Percentiles rank a stretch among this genome's conserved stretches.
Evolutionary conservation across 2,329 filamentous ascomycete species (phyloP).

Genomic region (Colletotrichum acutatum): DNA sequence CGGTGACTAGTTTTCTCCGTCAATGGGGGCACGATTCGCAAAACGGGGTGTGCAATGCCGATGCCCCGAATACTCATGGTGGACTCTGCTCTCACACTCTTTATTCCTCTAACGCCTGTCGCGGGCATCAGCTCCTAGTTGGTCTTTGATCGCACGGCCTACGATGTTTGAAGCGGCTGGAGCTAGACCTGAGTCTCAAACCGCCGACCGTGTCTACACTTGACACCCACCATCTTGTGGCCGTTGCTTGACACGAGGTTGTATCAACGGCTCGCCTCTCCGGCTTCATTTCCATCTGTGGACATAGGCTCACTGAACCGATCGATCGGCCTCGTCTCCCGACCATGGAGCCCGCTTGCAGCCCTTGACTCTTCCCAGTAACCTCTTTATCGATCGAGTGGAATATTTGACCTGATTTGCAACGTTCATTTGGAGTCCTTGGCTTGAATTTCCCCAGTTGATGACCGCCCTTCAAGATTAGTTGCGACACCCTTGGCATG

Average conservation of each 20-base stretch:
- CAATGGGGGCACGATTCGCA: constrained; percentile 8
- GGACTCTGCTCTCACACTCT: background rate
- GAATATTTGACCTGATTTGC: constrained; percentile 9
- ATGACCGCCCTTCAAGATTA: constrained; percentile 20
- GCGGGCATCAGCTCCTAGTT: constrained; percentile 1
- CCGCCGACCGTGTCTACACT: constrained; percentile 15
- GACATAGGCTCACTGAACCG: constrained; percentile 22
- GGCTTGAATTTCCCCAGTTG: background rate
- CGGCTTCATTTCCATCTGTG: constrained; percentile 19
- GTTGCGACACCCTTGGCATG: constrained; percentile 22
- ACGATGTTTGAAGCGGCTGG: constrained; percentile 10
- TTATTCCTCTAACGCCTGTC: background rate
- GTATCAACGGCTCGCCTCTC: constrained; percentile 20
- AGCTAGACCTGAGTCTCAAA: constrained; percentile 33
- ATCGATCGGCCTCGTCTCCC: constrained; percentile 29
- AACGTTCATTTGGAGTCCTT: background rate
- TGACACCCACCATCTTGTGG: constrained; percentile 13
- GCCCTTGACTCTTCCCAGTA: constrained; percentile 12
- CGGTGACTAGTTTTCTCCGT: background rate
- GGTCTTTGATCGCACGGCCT: constrained; percentile 20
- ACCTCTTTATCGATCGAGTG: constrained; percentile 13
- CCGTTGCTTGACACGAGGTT: constrained; percentile 8
- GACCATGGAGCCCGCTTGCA: constrained; percentile 10
- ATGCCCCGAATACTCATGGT: background rate
- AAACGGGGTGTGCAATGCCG: constrained; percentile 1